phyloP scores from a whole-genome alignment of 345 rosid genomes.

The Kernera saxatilis region DNA sequence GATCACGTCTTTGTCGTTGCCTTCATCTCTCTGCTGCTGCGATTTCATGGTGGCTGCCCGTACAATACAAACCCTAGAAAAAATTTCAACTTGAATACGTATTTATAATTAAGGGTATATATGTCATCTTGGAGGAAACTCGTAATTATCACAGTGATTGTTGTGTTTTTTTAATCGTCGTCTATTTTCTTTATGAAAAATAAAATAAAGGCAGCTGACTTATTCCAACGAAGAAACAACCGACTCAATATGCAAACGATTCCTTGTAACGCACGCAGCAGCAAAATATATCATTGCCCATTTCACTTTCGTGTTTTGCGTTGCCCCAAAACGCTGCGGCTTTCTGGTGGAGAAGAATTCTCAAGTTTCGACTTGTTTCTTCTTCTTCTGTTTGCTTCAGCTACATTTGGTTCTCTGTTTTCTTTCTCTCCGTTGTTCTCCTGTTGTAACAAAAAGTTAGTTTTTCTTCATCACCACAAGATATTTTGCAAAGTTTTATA shows the following conservation, averaged over 20 bases:
- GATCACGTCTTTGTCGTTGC: no score
- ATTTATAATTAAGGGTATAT: no score
- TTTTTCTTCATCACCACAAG: not conserved
- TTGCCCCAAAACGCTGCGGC: conserved; percentile 17
- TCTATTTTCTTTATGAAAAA: not conserved
- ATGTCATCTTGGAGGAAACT: no score
- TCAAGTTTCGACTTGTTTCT: conserved; percentile 17
- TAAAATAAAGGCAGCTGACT: not conserved
- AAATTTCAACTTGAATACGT: no score
- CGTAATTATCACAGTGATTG: not conserved
- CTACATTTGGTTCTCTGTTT: conserved; percentile 19
- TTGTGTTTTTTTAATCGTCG: not conserved
- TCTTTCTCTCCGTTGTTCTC: conserved; percentile 18
- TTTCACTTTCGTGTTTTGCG: conserved; percentile 13
- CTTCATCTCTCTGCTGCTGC: no score
- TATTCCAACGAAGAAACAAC: conserved; percentile 8
- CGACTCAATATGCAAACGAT: not conserved
- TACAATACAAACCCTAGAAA: no score
- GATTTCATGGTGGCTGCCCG: no score
- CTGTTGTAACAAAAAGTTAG: conserved; percentile 1
- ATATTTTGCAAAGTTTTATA: not conserved
- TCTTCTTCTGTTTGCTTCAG: conserved; percentile 5
- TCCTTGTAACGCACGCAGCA: not conserved
- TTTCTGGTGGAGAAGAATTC: not conserved
- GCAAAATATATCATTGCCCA: not conserved